Conservation (phyloP, 306 rosid species). For the Carpinus fangiana region DNA sequence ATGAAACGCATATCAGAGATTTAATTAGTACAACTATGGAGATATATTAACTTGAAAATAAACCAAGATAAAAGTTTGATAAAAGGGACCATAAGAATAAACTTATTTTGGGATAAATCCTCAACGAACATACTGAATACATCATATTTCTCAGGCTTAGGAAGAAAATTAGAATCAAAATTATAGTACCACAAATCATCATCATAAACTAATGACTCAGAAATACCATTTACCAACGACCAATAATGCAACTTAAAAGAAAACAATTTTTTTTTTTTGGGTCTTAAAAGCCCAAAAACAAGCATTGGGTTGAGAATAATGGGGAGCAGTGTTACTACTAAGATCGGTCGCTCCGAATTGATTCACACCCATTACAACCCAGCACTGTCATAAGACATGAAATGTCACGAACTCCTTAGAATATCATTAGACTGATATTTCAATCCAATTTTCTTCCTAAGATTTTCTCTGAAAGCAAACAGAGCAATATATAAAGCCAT, state of each 20-base stretch:
- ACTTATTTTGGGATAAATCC: neutral
- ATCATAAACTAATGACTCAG: neutral
- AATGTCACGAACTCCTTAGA: neutral
- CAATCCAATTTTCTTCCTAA: neutral
- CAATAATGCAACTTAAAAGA: neutral
- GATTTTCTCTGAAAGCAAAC: neutral
- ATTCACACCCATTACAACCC: neutral
- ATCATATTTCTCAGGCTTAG: neutral
- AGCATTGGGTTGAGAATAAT: neutral
- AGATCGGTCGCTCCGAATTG: neutral
- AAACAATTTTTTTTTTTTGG: too few relatives aligned
- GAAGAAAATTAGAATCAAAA: neutral
- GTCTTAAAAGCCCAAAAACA: neutral
- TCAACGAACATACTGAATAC: neutral
- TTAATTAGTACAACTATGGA: neutral
- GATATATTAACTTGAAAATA: neutral
- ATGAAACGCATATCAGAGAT: neutral
- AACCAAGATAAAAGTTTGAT: neutral
- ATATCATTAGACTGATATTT: neutral
- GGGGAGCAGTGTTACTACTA: neutral
- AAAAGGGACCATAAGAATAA: neutral
- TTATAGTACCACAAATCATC: neutral
- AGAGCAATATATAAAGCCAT: neutral
- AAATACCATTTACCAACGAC: neutral
- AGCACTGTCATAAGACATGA: neutral